Base-by-base conservation (phyloP, 2,329 filamentous ascomycete species). In the Calonectria hawksworthii region DNA sequence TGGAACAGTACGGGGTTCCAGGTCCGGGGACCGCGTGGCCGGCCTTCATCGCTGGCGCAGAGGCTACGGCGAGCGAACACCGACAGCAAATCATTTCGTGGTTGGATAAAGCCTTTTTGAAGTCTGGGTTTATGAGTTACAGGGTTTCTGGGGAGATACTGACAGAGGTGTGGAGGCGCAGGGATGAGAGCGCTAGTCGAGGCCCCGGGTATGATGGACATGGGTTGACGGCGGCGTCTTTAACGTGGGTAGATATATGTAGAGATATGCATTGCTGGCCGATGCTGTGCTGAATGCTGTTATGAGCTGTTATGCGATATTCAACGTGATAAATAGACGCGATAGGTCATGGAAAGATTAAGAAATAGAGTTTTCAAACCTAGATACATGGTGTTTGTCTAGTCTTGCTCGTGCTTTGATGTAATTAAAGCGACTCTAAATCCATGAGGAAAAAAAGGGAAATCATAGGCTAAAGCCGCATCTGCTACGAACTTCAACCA, bases 221-320 rank as follows among this genome's bases (percentile, higher is more conserved):
- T 21, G 34, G 32, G 26, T 72, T 75, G 0, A 68, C 56, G 41
- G 72, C 61, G 9, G 76, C 79, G 41, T 68, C 72, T 2, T 78
- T 73, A 32, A 79, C 78, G n/a, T 79, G 78, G 78, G 77, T 79
- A 73, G 77, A 79, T n/a, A 76, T 79, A 3, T 79, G 78, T 69
- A 77, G 76, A 47, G 75, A 74, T 51, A 52, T 79, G 51, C 66
- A 64, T 32, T 74, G 78, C 1, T 79, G 78, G 78, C 78, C 77
- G 0, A 67, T 79, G 36, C 75, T 79, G 14, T 70, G 74, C 34
- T 75, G 21, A 70, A 47, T 23, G 63, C 28, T 21, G 23, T 28
- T 21, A 26, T 26, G 34, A 18, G 14, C 28, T 36, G 23, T 10
- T 18, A 16, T 2, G n/a, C n/a, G n/a, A n/a, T n/a, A n/a, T n/a